Conservation (phyloP, 2,329 filamentous ascomycete species). For the Pseudogymnoascus sp. region DNA sequence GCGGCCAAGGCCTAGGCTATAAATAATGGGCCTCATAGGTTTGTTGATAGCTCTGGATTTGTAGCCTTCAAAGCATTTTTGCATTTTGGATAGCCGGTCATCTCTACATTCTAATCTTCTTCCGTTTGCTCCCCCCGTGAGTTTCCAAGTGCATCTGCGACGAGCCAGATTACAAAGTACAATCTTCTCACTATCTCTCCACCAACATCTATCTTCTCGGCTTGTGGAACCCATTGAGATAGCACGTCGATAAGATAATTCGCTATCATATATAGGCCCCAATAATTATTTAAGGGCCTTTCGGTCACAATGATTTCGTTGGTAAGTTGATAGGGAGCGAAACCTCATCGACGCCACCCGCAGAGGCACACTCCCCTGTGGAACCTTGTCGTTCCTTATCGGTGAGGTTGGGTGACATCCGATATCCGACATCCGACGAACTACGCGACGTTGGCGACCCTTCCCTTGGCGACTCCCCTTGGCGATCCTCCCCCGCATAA, state of each 20-base stretch:
- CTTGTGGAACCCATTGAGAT: not conserved
- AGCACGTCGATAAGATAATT: not conserved
- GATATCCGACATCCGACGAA: slow-evolving; percentile 1
- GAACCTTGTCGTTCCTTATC: not conserved
- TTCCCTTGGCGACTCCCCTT: not conserved
- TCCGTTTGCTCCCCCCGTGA: not conserved
- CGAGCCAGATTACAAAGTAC: not conserved
- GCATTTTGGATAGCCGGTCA: not conserved
- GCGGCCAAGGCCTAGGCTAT: not conserved
- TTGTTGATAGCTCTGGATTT: not conserved
- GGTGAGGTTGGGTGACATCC: not conserved
- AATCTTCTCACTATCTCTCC: not conserved
- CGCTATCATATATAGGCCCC: not conserved
- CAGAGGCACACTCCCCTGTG: not conserved
- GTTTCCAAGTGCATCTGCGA: not conserved
- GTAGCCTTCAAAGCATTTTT: not conserved
- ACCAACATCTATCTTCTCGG: not conserved
- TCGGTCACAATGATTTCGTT: not conserved
- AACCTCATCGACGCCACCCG: not conserved
- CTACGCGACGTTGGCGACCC: not conserved
- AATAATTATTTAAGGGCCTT: not conserved
- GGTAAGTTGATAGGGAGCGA: not conserved
- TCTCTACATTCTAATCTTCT: not conserved
- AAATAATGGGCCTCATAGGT: not conserved
- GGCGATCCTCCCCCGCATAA: not conserved